phyloP scores from a whole-genome alignment of 768 basidiomycete species.

The Cubamyces sp. region DNA sequence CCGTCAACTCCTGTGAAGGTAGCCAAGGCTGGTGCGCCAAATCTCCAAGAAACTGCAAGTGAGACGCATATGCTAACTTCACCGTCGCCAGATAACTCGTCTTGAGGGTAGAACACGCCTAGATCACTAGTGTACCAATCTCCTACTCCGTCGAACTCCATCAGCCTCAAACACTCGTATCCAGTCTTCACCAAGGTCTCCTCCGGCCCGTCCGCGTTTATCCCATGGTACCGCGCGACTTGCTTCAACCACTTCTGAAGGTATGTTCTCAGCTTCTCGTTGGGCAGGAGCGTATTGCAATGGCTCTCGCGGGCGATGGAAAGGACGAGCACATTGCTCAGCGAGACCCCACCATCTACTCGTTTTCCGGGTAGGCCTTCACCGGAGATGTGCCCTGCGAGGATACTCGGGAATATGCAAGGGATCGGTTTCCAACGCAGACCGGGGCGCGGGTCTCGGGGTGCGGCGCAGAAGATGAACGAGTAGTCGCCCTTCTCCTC shows the following conservation, averaged over 20 bases:
- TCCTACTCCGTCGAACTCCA: neutral
- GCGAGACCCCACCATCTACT: constrained; percentile 3
- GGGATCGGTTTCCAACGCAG: constrained; percentile 20
- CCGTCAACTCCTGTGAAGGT: neutral
- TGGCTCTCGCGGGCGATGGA: neutral
- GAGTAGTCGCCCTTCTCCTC: constrained; percentile 32
- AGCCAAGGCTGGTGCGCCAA: constrained; percentile 10
- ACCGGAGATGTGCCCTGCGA: constrained; percentile 13
- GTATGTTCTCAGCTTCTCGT: neutral
- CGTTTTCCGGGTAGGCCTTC: neutral
- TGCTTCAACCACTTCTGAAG: neutral
- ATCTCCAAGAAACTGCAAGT: constrained; percentile 2
- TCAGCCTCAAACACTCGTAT: neutral
- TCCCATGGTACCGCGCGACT: neutral
- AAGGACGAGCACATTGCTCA: constrained; percentile 6
- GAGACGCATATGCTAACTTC: neutral
- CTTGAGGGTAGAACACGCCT: constrained; percentile 6
- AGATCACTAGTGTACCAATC: constrained; percentile 6
- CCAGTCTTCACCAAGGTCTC: neutral
- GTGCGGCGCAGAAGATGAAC: constrained; percentile 24
- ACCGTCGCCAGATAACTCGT: neutral
- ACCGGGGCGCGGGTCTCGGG: constrained; percentile 17
- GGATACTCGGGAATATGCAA: neutral
- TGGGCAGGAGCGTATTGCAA: neutral
- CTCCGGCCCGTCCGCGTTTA: neutral